A percentile compares a stretch with the other conserved stretches of the same genome.
These are phyloP conservation scores for Trichoderma virens DNA, from an alignment of 495 filamentous ascomycete species.

Conservation along the genomic window DNA sequence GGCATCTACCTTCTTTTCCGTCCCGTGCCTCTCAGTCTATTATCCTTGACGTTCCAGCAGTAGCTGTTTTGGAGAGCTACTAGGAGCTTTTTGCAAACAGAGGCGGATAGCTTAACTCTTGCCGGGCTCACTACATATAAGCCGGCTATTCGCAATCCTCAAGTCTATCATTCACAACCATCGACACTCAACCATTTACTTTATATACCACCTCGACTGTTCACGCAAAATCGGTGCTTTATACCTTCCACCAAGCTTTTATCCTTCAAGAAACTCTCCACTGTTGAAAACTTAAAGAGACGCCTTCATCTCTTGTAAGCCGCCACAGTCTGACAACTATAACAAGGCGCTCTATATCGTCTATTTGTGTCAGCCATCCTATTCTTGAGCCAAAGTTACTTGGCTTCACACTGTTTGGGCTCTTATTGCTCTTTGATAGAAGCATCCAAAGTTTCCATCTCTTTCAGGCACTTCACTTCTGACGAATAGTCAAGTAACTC, in stretches of 20 bases:
- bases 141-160: too few species aligned
- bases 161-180: too few species aligned
- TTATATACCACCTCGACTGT: too few species aligned
- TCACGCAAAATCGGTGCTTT: too few species aligned
- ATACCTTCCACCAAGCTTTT: too few species aligned
- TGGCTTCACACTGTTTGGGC: not conserved
- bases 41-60: not conserved
- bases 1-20: not conserved
- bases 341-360: not conserved
- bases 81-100: too few species aligned
- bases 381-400: not conserved
- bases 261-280: not conserved
- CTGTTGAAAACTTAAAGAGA: not conserved
- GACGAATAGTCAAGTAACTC: not conserved
- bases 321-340: not conserved
- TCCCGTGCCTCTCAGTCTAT: not conserved
- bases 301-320: not conserved
- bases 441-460: not conserved
- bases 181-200: too few species aligned
- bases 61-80: too few species aligned
- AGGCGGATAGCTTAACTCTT: too few species aligned
- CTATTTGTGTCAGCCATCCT: not conserved
- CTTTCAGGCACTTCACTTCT: not conserved
- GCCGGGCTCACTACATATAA: too few species aligned
- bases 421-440: not conserved